These are phyloP conservation scores for Cicer judaicum DNA, from an alignment of 306 rosid genomes.

Conservation along the genomic window DNA sequence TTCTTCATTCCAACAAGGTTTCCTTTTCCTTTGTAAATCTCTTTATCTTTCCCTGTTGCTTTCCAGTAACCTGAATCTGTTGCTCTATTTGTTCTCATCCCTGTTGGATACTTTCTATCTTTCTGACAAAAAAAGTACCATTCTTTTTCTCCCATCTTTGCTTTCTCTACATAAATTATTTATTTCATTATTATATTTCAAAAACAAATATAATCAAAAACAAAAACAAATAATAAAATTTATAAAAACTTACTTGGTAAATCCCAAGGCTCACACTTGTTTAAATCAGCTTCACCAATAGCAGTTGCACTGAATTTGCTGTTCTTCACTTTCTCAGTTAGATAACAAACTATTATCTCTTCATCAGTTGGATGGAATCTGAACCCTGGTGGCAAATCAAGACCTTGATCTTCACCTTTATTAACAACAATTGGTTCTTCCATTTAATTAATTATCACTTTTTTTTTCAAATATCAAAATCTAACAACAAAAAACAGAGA, in stretches of 20 bases:
- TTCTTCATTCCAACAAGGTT: conserved; percentile 94
- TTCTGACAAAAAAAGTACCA: conserved; percentile 90
- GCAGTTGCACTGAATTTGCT: conserved; percentile 73
- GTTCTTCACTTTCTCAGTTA: conserved; percentile 65
- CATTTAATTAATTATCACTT: conserved; percentile 26
- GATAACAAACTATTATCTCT: conserved; percentile 73
- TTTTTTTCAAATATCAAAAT: conserved; percentile 12
- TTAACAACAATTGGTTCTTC: conserved; percentile 63
- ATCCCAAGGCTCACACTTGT: conserved; percentile 97
- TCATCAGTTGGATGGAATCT: conserved; percentile 95
- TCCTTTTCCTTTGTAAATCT: conserved; percentile 66
- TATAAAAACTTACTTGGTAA: conserved; percentile 65
- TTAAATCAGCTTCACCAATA: conserved; percentile 87
- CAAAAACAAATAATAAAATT: too few relatives aligned
- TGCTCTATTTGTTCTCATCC: conserved; percentile 91
- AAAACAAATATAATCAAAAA: neutral
- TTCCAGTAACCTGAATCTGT: conserved; percentile 95
- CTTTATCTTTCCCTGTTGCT: conserved; percentile 92
- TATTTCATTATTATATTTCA: neutral
- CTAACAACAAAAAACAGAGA: neutral
- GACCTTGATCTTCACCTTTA: conserved; percentile 52
- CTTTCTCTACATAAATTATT: conserved; percentile 63
- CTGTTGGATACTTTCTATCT: conserved; percentile 96
- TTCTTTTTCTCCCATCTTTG: conserved; percentile 96
- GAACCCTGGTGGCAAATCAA: conserved; percentile 90